These are phyloP conservation scores for Coniochaeta ligniaria DNA, from an alignment of 2,329 filamentous ascomycete species.

Conservation along the genomic window DNA sequence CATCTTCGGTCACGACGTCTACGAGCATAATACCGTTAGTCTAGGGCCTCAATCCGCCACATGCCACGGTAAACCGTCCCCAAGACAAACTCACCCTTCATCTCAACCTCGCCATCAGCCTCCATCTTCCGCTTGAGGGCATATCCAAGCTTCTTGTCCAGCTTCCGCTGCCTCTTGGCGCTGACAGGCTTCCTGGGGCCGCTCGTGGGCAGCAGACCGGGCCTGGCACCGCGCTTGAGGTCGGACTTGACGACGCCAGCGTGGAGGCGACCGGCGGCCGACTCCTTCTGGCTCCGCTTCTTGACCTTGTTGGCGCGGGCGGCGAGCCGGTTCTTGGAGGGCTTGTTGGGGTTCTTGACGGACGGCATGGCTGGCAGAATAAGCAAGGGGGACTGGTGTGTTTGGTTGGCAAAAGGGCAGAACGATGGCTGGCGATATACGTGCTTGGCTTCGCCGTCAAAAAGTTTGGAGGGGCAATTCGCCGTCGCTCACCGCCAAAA, in stretches of 20 bases:
- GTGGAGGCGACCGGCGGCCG: constrained; percentile 18
- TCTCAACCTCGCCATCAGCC: constrained; percentile 39
- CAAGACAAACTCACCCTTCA: constrained; percentile 37
- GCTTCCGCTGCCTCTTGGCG: constrained; percentile 48
- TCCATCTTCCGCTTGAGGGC: constrained; percentile 46
- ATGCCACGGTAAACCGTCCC: too few relatives aligned
- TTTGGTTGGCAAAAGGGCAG: neutral
- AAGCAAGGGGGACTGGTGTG: neutral
- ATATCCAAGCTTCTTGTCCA: constrained; percentile 45
- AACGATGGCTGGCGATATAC: neutral
- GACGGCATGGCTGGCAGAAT: constrained; percentile 36
- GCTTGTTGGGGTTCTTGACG: constrained; percentile 51
- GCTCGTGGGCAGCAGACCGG: constrained; percentile 47
- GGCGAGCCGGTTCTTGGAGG: constrained; percentile 44
- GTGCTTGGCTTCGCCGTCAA: neutral
- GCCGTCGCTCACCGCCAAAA: neutral
- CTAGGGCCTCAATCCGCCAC: too few relatives aligned
- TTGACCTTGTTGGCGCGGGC: constrained; percentile 36
- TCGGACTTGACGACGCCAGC: constrained; percentile 25
- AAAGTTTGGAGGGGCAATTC: neutral
- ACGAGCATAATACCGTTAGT: neutral
- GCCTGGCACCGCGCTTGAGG: constrained; percentile 35
- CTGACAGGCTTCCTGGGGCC: constrained; percentile 44
- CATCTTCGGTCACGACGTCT: neutral
- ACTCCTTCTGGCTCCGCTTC: constrained; percentile 35